A percentile compares a stretch with the other conserved stretches of the same genome.
Evolutionary conservation across 2,329 filamentous ascomycete species (phyloP).

Genomic region (Fusarium sp.): DNA sequence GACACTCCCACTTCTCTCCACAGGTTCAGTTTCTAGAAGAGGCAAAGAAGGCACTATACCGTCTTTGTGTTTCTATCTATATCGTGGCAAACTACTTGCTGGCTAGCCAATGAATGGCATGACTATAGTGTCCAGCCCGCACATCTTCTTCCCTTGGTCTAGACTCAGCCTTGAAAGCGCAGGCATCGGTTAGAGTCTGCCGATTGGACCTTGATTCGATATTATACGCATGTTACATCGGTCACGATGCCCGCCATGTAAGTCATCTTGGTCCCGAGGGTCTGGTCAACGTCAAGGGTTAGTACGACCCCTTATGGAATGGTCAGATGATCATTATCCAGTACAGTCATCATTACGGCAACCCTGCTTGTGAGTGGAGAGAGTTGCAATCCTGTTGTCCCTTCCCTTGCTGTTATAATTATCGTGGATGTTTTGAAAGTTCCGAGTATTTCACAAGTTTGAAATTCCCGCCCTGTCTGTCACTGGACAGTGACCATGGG

Average conservation of each 20-base stretch:
- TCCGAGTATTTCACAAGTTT: neutral
- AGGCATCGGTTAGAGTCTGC: neutral
- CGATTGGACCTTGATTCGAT: neutral
- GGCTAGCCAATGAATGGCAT: neutral
- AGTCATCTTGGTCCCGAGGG: neutral
- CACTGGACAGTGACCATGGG: neutral
- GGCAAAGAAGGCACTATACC: neutral
- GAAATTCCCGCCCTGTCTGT: neutral
- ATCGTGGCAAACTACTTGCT: neutral
- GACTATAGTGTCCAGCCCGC: neutral
- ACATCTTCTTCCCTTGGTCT: neutral
- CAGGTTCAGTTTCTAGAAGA: neutral
- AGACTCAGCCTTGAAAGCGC: neutral
- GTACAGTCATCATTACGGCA: neutral
- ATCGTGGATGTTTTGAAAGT: neutral
- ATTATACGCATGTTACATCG: neutral
- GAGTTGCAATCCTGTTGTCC: neutral
- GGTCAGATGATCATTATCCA: neutral
- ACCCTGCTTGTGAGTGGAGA: neutral
- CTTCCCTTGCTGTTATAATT: too few relatives aligned
- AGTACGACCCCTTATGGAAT: neutral
- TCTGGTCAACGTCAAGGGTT: neutral
- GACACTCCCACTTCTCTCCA: neutral
- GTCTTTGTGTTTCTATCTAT: neutral
- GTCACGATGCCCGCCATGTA: neutral